Evolutionary conservation across 1,284 basidiomycete species (phyloP).

Genomic region (Spongispora temasekensis): DNA sequence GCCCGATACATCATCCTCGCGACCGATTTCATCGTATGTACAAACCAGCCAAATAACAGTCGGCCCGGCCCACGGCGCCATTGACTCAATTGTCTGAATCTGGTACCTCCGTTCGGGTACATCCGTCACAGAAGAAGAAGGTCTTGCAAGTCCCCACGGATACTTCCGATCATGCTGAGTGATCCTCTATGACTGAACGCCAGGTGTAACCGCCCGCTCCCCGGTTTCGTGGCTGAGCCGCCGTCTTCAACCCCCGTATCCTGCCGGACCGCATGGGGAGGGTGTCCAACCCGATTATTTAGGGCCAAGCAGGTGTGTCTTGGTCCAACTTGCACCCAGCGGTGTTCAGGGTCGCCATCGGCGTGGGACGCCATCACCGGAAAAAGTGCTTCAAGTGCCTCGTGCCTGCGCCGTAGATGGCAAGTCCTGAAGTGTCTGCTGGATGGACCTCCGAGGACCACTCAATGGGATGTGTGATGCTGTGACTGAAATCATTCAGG

Average conservation of each 20-base stretch:
- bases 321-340: constrained; percentile 3
- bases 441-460: constrained; percentile 34
- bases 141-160: constrained; percentile 20
- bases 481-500: constrained; percentile 8
- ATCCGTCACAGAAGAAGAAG: constrained; percentile 24
- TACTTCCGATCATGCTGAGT: constrained; percentile 18
- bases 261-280: neutral
- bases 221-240: constrained; percentile 7
- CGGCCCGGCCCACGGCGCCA: constrained; percentile 10
- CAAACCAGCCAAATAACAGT: constrained; percentile 17
- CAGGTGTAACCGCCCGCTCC: neutral
- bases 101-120: constrained; percentile 29
- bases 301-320: constrained; percentile 3
- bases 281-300: neutral
- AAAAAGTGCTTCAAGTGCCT: constrained; percentile 21
- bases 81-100: constrained; percentile 22
- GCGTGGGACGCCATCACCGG: constrained; percentile 29
- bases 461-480: constrained; percentile 15
- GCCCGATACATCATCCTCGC: neutral
- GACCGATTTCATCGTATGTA: constrained; percentile 6
- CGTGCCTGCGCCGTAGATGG: constrained; percentile 33
- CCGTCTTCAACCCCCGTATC: neutral
- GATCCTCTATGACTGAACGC: constrained; percentile 8
- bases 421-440: constrained; percentile 2
- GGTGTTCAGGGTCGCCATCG: constrained; percentile 26